These are phyloP conservation scores for Xylariaceae sp. DNA, from an alignment of 2,329 filamentous ascomycete species.

Conservation along the genomic window DNA sequence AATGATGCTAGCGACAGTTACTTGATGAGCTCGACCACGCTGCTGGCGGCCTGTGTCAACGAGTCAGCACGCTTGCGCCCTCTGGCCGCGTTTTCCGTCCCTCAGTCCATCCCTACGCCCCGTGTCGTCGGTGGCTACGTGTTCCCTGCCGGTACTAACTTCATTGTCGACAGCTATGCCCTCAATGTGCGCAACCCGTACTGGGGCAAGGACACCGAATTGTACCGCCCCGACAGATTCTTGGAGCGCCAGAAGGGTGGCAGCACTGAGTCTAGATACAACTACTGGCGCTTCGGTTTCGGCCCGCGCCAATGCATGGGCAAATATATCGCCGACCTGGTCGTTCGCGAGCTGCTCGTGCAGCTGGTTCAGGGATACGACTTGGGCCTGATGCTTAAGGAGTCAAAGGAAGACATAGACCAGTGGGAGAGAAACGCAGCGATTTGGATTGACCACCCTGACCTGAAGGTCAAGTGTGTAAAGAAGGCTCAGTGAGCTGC, in stretches of 20 bases:
- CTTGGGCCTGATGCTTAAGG: background rate
- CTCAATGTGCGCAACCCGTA: conserved; percentile 34
- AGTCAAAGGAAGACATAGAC: background rate
- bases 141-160: conserved; percentile 34
- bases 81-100: conserved; percentile 36
- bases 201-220: conserved; percentile 25
- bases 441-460: conserved; percentile 1
- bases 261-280: conserved; percentile 27
- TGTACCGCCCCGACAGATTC: conserved; percentile 32
- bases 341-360: conserved; percentile 20
- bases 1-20: background rate
- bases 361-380: background rate
- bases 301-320: conserved; percentile 38
- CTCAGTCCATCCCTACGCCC: conserved; percentile 35
- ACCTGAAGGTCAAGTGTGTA: background rate
- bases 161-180: conserved; percentile 37
- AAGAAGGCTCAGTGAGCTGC: background rate
- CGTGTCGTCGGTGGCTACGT: conserved; percentile 31
- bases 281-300: conserved; percentile 40
- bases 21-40: background rate
- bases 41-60: conserved; percentile 24
- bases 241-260: conserved; percentile 4
- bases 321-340: conserved; percentile 34
- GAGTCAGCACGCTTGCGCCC: conserved; percentile 36
- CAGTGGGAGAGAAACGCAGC: background rate